Conservation (phyloP, 371 early-diverging fungal genomes). For the Rhizomucor miehei region DNA sequence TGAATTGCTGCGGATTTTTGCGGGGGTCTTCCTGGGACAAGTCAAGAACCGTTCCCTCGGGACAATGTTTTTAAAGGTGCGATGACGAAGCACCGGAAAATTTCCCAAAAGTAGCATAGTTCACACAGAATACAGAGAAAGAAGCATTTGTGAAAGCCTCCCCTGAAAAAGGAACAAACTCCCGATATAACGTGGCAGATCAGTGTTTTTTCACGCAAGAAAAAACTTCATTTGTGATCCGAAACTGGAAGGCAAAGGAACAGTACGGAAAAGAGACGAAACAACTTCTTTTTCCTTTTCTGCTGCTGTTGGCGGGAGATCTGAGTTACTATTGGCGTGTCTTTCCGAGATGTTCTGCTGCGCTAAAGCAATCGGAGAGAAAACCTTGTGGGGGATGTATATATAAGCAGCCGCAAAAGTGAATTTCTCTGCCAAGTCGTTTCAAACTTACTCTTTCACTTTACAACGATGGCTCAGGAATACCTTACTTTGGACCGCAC, state of each 20-base stretch:
- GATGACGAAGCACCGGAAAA: too few species aligned
- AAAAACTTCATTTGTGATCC: neutral
- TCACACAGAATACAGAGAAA: too few species aligned
- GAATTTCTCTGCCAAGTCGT: neutral
- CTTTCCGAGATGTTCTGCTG: too few species aligned
- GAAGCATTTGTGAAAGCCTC: neutral
- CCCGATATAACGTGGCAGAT: neutral
- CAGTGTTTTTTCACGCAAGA: neutral
- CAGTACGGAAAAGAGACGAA: neutral
- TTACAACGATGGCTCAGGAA: conserved; percentile 6
- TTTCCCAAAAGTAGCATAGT: too few species aligned
- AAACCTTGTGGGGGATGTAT: too few species aligned
- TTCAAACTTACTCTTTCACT: neutral
- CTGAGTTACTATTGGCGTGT: too few species aligned
- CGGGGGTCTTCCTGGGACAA: too few species aligned
- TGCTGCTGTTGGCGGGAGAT: neutral
- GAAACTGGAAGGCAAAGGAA: neutral
- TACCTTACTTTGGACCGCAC: conserved; percentile 31
- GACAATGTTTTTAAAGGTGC: neutral
- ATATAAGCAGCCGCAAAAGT: too few species aligned
- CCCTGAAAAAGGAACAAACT: neutral
- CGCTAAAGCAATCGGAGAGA: too few species aligned
- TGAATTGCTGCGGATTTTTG: too few species aligned
- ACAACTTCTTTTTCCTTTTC: neutral
- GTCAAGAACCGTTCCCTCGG: conserved; percentile 4